Evolutionary conservation across 257 asterid genomes (phyloP).

Genomic region (Mentha longifolia): DNA sequence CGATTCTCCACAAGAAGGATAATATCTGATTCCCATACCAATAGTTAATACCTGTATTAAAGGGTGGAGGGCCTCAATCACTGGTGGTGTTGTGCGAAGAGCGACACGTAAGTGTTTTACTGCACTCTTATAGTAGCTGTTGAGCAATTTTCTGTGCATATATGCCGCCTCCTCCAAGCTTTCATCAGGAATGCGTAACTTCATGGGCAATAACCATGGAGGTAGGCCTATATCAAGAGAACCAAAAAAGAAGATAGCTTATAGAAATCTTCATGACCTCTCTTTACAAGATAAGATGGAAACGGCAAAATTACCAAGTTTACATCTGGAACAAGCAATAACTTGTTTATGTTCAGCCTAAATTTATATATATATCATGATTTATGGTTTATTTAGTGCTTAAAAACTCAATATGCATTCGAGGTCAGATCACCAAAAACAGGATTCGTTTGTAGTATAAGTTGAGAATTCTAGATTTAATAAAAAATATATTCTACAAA

Average conservation of each 20-base stretch:
- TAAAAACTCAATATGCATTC: slow-evolving; percentile 17
- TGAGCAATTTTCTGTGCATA: slow-evolving; percentile 54
- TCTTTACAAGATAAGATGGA: slow-evolving; percentile 25
- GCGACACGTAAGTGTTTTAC: slow-evolving; percentile 68
- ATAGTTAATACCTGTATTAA: slow-evolving; percentile 66
- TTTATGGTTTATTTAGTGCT: not conserved
- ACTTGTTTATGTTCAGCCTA: not conserved
- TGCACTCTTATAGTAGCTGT: slow-evolving; percentile 56
- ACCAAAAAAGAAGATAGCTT: slow-evolving; percentile 25
- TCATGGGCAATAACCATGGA: slow-evolving; percentile 79
- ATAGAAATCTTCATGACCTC: slow-evolving; percentile 18
- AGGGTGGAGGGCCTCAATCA: slow-evolving; percentile 83
- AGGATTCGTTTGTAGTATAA: not conserved
- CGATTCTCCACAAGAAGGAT: not conserved
- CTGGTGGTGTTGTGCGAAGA: slow-evolving; percentile 60
- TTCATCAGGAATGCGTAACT: slow-evolving; percentile 59
- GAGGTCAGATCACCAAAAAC: not conserved
- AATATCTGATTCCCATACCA: not conserved
- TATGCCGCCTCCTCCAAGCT: slow-evolving; percentile 53
- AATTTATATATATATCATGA: not conserved
- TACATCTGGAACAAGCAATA: slow-evolving; percentile 2
- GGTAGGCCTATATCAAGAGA: slow-evolving; percentile 62
- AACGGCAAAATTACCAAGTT: not conserved
- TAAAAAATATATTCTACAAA: slow-evolving; percentile 1
- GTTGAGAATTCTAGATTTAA: slow-evolving; percentile 2